Evolutionary conservation across 2,329 filamentous ascomycete species (phyloP), one percentile per base, ranked within the genome.

Genomic region (Xylariaceae sp.): DNA sequence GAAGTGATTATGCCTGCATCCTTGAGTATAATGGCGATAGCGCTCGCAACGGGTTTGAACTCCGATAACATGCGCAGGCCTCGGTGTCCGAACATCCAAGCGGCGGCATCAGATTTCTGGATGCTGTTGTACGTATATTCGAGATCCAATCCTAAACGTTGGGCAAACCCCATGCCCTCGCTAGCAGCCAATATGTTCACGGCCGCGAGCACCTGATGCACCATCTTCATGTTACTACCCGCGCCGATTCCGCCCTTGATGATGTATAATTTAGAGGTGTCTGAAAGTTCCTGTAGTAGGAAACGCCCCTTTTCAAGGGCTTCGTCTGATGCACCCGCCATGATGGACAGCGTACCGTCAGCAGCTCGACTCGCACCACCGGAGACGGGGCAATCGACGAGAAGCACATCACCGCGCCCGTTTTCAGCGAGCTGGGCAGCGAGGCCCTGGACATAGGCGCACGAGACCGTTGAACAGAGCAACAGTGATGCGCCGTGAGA

Each of bases 341-440:
- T 90, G 69, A 92, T 91, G 5, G 87, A 88, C 48, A 92, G 75
- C 0, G 88, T 89, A 2, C 88, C 88, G 53, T 88, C 82, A 0
- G 86, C 87, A 1, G 88, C 88, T 39, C 88, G 80, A 8, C 81
- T 78, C 0, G 86, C 83, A 1, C 88, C 88, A 0, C 88, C 88
- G 0, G 87, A 90, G 0, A 92, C 88, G 0, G 88, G 88, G 18
- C 82, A 81, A 72, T 91, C 88, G 54, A 92, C 80, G 55, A 91
- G 80, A 53, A 78, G 76, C 35, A 92, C 79, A 68, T 92, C 88
- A 1, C 73, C 71, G 5, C 88, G 78, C 9, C 82, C 82, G 37
- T 78, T 73, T 8, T 78, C 75, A 55, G 76, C 75, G 1, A 91
- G 76, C 65, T 85, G 75, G 56, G 78, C 75, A 17, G 82, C 80